A percentile compares a stretch with the other conserved stretches of the same genome.
phyloP scores from a whole-genome alignment of 2,329 filamentous ascomycete species.

The Cadophora malorum region DNA sequence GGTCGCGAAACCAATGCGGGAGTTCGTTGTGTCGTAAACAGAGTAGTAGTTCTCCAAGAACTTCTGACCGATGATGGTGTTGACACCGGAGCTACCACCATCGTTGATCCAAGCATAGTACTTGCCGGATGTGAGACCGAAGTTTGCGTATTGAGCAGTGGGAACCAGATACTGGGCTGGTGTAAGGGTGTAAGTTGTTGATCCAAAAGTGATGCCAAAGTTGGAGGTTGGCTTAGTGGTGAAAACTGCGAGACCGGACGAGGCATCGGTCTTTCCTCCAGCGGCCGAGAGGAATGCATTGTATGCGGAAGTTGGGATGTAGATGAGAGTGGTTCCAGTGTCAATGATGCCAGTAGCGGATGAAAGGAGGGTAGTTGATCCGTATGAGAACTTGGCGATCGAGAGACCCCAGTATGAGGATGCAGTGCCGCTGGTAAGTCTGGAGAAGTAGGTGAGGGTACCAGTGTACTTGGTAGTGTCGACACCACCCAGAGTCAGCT shows the following conservation, averaged over 20 bases:
- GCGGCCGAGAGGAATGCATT: conserved; percentile 42
- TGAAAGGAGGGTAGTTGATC: conserved; percentile 52
- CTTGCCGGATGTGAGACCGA: conserved; percentile 38
- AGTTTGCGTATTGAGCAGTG: conserved; percentile 39
- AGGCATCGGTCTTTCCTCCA: conserved; percentile 39
- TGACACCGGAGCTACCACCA: conserved; percentile 41
- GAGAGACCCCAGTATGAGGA: conserved; percentile 74
- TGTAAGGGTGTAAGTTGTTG: conserved; percentile 42
- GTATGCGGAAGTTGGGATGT: conserved; percentile 61
- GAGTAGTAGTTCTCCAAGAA: conserved; percentile 45
- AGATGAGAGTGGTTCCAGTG: conserved; percentile 79
- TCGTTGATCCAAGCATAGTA: conserved; percentile 44
- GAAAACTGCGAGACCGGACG: conserved; percentile 39
- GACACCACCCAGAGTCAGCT: conserved; percentile 74
- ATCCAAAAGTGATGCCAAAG: conserved; percentile 42
- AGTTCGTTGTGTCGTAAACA: conserved; percentile 40
- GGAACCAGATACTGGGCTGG: conserved; percentile 42
- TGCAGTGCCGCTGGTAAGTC: conserved; percentile 52
- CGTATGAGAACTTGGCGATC: conserved; percentile 65
- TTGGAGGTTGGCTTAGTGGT: conserved; percentile 42
- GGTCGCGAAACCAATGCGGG: conserved; percentile 39
- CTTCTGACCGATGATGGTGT: conserved; percentile 44
- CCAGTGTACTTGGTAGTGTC: conserved; percentile 72
- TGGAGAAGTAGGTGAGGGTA: conserved; percentile 67
- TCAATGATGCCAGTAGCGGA: conserved; percentile 74